Base-by-base conservation (phyloP, 2,329 filamentous ascomycete genomes). In the Pseudogymnoascus sp. region DNA sequence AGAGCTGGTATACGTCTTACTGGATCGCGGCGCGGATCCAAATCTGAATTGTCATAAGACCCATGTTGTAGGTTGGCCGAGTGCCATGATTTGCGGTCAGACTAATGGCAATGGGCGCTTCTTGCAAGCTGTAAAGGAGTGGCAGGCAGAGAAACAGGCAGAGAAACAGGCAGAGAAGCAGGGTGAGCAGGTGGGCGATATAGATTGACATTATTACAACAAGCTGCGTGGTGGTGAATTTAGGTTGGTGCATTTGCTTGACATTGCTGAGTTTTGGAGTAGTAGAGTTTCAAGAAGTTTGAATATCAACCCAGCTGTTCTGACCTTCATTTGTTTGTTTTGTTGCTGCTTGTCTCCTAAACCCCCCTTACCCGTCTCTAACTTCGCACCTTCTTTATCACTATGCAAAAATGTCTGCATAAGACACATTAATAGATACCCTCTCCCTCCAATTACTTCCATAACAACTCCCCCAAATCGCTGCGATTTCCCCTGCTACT, bases 21-120 rank as follows among this genome's bases (percentile, higher is more conserved):
- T 63, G 18, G 59, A 63, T 55, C 39, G 40, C 37, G 59, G 61
- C 37, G 61, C 59, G 39, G 61, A 63, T 63, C 58, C 59, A 62
- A 42, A 10, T 42, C 39, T 42, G 18, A 42, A 42, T 42, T 25
- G 39, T 21, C 21, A 21, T 42, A 42, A 6, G 18, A 25, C 39
- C 15, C 18, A 42, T 42, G 4, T 10, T 21, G 2, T 5, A 5
- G 3, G 15, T 40, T 13, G 10, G 39, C 8, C 39, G 18, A 42
- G 39, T 42, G 39, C 39, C 10, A 42, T 42, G 5, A 15, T 10
- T 42, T 42, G 39, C 18, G 39, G 18, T 13, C 8, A 25, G 39
- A 13, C 18, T 25, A 6, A 13, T 25, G 9, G 39, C 18, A 42
- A 21, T 42, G 25, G 5, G 9, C 10, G 12, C 9, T 25, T 42